phyloP scores from a whole-genome alignment of 2,329 filamentous ascomycete genomes.

The Colletotrichum melonis region DNA sequence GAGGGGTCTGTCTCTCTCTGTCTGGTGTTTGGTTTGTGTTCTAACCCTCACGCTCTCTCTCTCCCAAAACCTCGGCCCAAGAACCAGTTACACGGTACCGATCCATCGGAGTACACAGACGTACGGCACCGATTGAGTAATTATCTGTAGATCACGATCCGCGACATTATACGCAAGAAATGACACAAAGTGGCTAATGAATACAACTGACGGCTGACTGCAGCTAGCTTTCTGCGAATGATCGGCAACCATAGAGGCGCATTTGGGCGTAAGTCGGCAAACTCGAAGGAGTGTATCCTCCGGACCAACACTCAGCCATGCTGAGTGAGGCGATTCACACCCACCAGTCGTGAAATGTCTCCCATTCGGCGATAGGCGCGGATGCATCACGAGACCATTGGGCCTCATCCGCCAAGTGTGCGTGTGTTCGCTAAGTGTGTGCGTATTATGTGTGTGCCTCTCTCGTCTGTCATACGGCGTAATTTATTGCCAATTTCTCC shows the following conservation, averaged over 20 bases:
- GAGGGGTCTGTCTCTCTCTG: background rate
- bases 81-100: background rate
- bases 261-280: background rate
- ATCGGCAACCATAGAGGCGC: background rate
- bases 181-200: background rate
- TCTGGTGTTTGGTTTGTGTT: background rate
- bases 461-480: background rate
- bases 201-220: slow-evolving; percentile 5
- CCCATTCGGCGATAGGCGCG: background rate
- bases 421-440: no score
- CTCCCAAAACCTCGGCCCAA: background rate
- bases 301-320: background rate
- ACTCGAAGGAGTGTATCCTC: background rate
- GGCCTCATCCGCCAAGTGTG: background rate
- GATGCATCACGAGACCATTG: background rate
- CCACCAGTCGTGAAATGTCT: background rate
- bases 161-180: background rate
- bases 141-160: background rate
- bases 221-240: background rate
- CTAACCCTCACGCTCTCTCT: background rate
- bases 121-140: background rate
- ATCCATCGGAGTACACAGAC: background rate
- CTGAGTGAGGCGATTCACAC: background rate
- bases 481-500: background rate
- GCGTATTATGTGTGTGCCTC: no score